Base-by-base conservation (phyloP, 495 filamentous ascomycete species). In the Xylaria venustula region DNA sequence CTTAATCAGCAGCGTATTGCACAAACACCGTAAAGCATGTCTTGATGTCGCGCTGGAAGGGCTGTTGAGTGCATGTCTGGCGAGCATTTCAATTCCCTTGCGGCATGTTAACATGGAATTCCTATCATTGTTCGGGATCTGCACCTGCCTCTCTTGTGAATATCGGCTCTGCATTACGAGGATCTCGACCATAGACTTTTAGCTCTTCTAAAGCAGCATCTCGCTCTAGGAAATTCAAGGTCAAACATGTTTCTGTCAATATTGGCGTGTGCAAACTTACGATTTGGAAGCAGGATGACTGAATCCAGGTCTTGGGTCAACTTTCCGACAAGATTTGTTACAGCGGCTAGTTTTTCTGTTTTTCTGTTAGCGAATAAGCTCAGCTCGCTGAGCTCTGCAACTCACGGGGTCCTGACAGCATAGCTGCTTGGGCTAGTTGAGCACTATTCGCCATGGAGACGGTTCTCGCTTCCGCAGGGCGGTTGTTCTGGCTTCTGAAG, bases 21-120 rank as follows among this genome's bases (percentile, higher is more conserved):
- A 94, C 25, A 98, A 78, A 64, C 91, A 91, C 58, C 92, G 85
- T 30, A 97, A 74, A 3, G 93, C 94, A 67, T 92, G 87, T 52
- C 85, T 85, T 7, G 90, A 90, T 2, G 88, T 83, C 4, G 82
- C 79, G 30, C 70, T 68, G 28, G 81, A 83, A 0, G 77, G 58
- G 7, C 82, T 85, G 52, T 87, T 79, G 58, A 97, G 87, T 17
- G 87, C 91, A 77, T 94, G 86, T 41, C 77, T 83, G 37, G 84
- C 78, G 37, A 98, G 77, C 5, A 81, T 87, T 44, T 87, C 76
- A 40, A 98, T 88, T 6, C 91, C 92, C 90, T 96, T 61, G n/a
- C n/a, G 19, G 42, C 49, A 7, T 41, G 37, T 72, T 20, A 70
- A 61, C 20, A 32, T 7, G 30, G 22, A 15, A n/a, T n/a, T n/a